Conservation (phyloP, 306 rosid genomes). For the Lupinus albus region DNA sequence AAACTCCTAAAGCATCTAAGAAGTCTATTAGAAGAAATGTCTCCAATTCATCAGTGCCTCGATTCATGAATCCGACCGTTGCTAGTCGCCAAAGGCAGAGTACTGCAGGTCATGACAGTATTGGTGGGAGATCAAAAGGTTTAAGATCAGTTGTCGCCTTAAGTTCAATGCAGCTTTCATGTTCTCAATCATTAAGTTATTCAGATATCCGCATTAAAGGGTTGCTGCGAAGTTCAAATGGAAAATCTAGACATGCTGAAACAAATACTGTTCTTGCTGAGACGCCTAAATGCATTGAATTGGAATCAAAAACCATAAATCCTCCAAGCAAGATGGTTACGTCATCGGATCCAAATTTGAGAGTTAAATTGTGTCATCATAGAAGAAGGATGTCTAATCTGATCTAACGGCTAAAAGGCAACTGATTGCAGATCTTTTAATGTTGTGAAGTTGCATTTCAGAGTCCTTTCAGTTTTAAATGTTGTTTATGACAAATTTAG, state of each 20-base stretch:
- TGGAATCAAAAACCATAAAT: conserved; percentile 46
- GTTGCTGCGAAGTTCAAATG: conserved; percentile 49
- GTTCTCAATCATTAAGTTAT: conserved; percentile 71
- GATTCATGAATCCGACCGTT: conserved; percentile 90
- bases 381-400: conserved; percentile 22
- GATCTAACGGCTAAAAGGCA: no score
- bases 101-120: conserved; percentile 54
- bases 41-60: conserved; percentile 63
- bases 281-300: conserved; percentile 59
- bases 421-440: no score
- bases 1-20: conserved; percentile 52
- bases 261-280: conserved; percentile 46
- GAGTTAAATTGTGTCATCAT: conserved; percentile 57
- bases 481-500: not conserved
- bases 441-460: no score
- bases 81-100: conserved; percentile 89
- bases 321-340: conserved; percentile 56
- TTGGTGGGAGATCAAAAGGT: conserved; percentile 51
- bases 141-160: conserved; percentile 51
- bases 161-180: conserved; percentile 71
- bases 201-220: conserved; percentile 67
- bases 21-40: conserved; percentile 43
- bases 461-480: no score
- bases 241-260: conserved; percentile 62
- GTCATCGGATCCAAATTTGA: conserved; percentile 69